Evolutionary conservation across 345 rosid genomes (phyloP).

Genomic region (Psidium guajava): DNA sequence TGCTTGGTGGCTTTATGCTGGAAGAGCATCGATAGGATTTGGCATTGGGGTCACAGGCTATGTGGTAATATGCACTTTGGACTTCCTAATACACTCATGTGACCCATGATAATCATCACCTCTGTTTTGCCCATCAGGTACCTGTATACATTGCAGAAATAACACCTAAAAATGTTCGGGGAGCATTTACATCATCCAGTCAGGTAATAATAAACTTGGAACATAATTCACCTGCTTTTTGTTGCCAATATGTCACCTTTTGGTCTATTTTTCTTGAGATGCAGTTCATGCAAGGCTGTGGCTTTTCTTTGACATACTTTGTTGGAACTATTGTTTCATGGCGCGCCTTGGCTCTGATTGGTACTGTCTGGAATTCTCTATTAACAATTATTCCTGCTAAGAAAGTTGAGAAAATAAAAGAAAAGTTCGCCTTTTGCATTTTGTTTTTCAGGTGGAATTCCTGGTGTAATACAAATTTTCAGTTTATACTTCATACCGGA

Average conservation of each 20-base stretch:
- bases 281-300: constrained; percentile 4
- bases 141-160: background rate
- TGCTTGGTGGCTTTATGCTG: background rate
- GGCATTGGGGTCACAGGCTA: background rate
- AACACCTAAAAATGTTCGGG: constrained; percentile 16
- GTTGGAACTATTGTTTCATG: constrained; percentile 12
- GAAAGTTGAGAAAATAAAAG: background rate
- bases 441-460: constrained; percentile 4
- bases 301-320: background rate
- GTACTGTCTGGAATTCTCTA: background rate
- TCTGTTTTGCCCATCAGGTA: background rate
- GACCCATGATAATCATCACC: background rate
- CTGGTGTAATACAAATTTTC: constrained; percentile 7
- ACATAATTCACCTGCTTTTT: background rate
- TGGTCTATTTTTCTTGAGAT: background rate
- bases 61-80: background rate
- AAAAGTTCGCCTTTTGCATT: background rate
- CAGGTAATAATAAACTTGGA: background rate
- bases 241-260: background rate
- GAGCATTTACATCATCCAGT: constrained; percentile 1
- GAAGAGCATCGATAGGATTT: background rate
- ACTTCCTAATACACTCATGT: background rate
- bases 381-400: background rate
- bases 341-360: constrained; percentile 8
- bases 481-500: constrained; percentile 18